Base-by-base conservation (phyloP, 495 filamentous ascomycete genomes). In the Sabuloglossum arenarium region DNA sequence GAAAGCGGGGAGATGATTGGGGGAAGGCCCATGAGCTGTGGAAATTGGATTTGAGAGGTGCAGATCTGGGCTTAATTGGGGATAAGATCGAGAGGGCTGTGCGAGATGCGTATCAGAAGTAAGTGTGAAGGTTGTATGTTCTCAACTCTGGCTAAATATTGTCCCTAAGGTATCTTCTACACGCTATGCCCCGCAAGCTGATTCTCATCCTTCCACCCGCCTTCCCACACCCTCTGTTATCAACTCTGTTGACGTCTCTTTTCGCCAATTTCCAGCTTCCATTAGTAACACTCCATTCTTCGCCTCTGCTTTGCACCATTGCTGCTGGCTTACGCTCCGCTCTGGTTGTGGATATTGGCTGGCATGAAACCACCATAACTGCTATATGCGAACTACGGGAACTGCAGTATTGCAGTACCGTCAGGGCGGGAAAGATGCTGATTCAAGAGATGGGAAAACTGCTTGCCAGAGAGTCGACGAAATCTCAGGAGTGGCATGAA, bases 331-430 rank as follows among this genome's bases (percentile, higher is more conserved):
- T 88, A 53, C 81, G 91, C 12, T 80, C 85, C 19, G 84, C 79
- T 1, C 66, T 97, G 25, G 77, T 96, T 3, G 75, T 97, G 10
- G 88, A 97, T 64, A 71, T 98, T 34, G 90, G 90, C 55, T 97
- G 91, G 91, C 75, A 76, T 42, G 93, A 96, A 64, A 90, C 86
- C 0, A 76, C 81, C 0, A 75, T 88, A 14, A 91, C 85, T 0
- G 79, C 78, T 1, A 72, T 97, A 23, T 96, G 86, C 63, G 93
- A 98, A 65, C 93, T 89, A 58, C 76, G 90, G 54, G 86, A 94
- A 61, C 75, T 95, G 5, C 64, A 68, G 25, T 75, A 75, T 30
- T 72, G 69, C 57, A 72, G 86, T 50, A 91, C 76, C 39, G 75
- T 84, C 14, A 74, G 91, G 59, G 88, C 81, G 14, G 87, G 80